These are phyloP conservation scores for Aureobasidium sp. DNA, from an alignment of 2,329 filamentous ascomycete genomes.

Conservation along the genomic window DNA sequence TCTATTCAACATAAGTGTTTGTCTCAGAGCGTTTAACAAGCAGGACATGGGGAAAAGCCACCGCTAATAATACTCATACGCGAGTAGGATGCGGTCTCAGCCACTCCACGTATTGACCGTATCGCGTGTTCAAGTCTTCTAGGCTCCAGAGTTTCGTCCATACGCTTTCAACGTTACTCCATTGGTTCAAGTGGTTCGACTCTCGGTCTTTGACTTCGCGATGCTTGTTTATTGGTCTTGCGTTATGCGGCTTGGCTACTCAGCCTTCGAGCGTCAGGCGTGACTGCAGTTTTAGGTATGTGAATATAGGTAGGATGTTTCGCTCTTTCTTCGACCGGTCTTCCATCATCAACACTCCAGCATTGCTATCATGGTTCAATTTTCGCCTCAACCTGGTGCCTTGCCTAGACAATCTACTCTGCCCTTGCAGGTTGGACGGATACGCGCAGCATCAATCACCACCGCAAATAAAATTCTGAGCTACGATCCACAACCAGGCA, in stretches of 20 bases:
- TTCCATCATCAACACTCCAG: not conserved
- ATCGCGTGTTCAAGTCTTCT: not conserved
- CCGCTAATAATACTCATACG: not conserved
- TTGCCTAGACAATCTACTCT: not conserved
- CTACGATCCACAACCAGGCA: conserved; percentile 28
- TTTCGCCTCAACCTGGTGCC: not conserved
- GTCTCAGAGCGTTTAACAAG: not conserved
- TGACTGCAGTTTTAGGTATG: not conserved
- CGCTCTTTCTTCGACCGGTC: not conserved
- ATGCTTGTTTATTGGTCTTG: not conserved
- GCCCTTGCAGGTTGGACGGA: not conserved
- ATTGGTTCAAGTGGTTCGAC: not conserved
- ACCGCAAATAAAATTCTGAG: conserved; percentile 12
- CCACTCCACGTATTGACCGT: not conserved
- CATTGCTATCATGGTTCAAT: not conserved
- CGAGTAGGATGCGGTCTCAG: not conserved
- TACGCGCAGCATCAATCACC: conserved; percentile 4
- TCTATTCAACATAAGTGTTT: not conserved
- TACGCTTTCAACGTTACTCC: not conserved
- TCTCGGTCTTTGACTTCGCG: not conserved
- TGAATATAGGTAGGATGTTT: not conserved
- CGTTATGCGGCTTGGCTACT: not conserved
- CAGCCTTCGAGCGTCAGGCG: not conserved
- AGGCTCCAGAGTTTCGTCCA: not conserved
- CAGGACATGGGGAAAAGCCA: not conserved